Conservation (phyloP, 2,329 filamentous ascomycete genomes). For the Raffaelea albimanens region DNA sequence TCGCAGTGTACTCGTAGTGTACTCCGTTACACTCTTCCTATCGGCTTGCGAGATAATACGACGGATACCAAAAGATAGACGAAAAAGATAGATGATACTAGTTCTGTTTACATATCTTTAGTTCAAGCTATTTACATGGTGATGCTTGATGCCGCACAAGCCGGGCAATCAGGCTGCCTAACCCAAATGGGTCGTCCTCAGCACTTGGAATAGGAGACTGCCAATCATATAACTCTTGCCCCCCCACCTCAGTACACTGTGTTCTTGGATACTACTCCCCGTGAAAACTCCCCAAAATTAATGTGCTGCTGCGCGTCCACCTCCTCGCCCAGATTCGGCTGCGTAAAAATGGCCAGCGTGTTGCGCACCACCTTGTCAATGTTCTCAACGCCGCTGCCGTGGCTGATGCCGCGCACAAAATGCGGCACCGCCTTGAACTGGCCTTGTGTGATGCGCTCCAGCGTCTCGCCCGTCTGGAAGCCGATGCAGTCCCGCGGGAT, state of each 20-base stretch:
- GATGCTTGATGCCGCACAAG: too few species aligned
- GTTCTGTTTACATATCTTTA: too few species aligned
- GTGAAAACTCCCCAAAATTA: constrained; percentile 69
- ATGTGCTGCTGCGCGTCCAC: constrained; percentile 59
- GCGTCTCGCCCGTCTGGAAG: constrained; percentile 89
- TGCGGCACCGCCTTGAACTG: constrained; percentile 92
- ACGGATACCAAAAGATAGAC: too few species aligned
- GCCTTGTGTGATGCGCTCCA: constrained; percentile 85
- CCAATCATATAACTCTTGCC: too few species aligned
- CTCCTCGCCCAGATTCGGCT: constrained; percentile 79
- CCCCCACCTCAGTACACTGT: constrained; percentile 28
- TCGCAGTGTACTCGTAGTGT: too few species aligned
- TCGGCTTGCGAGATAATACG: too few species aligned
- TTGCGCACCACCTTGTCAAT: constrained; percentile 56
- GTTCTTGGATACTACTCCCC: constrained; percentile 50
- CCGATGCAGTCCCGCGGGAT: constrained; percentile 88
- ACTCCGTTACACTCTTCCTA: too few species aligned
- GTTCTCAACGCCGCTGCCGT: neutral
- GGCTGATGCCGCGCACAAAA: constrained; percentile 71
- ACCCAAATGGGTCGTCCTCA: too few species aligned
- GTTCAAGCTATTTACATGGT: too few species aligned
- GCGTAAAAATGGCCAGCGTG: constrained; percentile 92
- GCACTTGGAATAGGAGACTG: too few species aligned
- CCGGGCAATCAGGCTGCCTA: too few species aligned
- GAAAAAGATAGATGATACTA: too few species aligned